Evolutionary conservation across 2,329 filamentous ascomycete genomes (phyloP).

Genomic region (Pseudogymnoascus sp.): DNA sequence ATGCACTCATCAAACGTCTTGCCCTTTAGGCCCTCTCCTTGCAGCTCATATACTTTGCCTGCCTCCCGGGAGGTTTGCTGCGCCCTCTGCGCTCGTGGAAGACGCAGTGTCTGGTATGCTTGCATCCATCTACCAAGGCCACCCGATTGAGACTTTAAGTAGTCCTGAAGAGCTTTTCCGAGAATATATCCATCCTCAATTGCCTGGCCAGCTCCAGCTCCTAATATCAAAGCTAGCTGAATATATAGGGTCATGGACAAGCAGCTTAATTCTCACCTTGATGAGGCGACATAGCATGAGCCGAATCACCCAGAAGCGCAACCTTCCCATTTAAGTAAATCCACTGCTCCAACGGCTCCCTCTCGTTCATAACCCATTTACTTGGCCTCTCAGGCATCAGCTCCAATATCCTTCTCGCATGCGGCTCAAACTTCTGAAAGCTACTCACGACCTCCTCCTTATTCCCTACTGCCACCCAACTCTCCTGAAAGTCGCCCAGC

Average conservation of each 20-base stretch:
- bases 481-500: conserved; percentile 28
- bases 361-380: neutral
- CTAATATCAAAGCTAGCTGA: no score
- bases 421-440: neutral
- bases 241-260: conserved; percentile 24
- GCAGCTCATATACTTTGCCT: conserved; percentile 30
- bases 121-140: no score
- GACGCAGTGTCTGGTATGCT: no score
- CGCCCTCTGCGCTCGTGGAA: conserved; percentile 15
- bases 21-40: conserved; percentile 27
- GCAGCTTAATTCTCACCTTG: conserved; percentile 1
- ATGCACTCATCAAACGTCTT: conserved; percentile 30
- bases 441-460: conserved; percentile 11
- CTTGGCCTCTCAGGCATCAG: conserved; percentile 1
- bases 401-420: neutral
- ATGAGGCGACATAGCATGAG: conserved; percentile 9
- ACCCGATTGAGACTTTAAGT: no score
- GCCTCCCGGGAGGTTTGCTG: conserved; percentile 26
- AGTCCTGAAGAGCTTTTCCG: no score
- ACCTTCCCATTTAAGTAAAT: conserved; percentile 6
- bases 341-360: conserved; percentile 4
- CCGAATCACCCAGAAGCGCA: conserved; percentile 10
- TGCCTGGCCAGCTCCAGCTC: no score
- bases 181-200: no score
- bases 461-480: conserved; percentile 28